Percentiles rank a stretch among this genome's conserved stretches.
Conservation (phyloP, 768 basidiomycete species). For the Mycena indigotica region DNA sequence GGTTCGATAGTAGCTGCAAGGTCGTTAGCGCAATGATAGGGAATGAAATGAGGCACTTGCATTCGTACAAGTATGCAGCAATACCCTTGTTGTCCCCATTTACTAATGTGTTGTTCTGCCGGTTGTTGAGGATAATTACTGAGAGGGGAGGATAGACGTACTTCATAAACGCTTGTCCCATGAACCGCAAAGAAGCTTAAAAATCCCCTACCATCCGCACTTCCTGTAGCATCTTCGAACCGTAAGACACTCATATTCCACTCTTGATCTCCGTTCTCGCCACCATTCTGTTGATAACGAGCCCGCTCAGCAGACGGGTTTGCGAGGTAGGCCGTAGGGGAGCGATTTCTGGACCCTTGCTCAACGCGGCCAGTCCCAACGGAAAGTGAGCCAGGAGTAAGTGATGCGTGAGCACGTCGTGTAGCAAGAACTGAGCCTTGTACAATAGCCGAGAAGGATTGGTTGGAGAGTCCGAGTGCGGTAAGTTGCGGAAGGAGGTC, state of each 20-base stretch:
- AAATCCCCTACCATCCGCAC: constrained; percentile 62
- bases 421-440: constrained; percentile 69
- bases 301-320: constrained; percentile 74
- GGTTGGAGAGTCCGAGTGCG: constrained; percentile 68
- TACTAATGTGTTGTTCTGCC: constrained; percentile 77
- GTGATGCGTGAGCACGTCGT: constrained; percentile 62
- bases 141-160: constrained; percentile 28
- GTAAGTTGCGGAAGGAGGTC: constrained; percentile 77
- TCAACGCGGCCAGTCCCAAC: constrained; percentile 69
- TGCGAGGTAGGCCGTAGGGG: constrained; percentile 73
- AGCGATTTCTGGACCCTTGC: constrained; percentile 73
- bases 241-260: constrained; percentile 69
- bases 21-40: background rate
- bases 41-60: constrained; percentile 34
- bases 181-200: constrained; percentile 80
- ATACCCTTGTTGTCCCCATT: constrained; percentile 86
- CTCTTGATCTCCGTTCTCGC: constrained; percentile 55
- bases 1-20: constrained; percentile 63
- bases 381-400: constrained; percentile 63
- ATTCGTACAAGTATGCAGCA: constrained; percentile 79
- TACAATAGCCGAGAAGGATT: constrained; percentile 73
- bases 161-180: constrained; percentile 79
- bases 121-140: background rate
- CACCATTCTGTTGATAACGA: constrained; percentile 49
- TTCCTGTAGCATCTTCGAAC: constrained; percentile 34